Base-by-base conservation (phyloP, 768 basidiomycete species). In the Cystobasidium onofrii region DNA sequence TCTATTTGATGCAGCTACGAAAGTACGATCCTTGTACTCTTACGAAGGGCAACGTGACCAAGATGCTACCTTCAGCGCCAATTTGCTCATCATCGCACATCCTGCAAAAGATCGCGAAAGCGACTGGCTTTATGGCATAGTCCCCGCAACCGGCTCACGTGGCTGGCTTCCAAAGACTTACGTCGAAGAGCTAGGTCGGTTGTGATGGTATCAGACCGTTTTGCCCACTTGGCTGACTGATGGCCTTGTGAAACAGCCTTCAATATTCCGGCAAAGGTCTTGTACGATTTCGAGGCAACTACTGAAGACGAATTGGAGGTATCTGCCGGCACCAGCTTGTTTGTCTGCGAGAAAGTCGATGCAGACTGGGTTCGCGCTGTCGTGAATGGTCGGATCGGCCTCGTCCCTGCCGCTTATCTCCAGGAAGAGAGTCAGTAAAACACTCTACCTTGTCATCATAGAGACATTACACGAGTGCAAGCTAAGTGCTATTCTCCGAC, bases 351-450 rank as follows among this genome's bases (percentile, higher is more conserved):
- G 79, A 86, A 82, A 60, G 85, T 85, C 67, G 96, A 97, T 77
- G 84, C 83, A 65, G 90, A 91, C 78, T 98, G 96, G 96, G 98
- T 91, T 91, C 97, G 94, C 83, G 89, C 89, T 44, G 94, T 97
- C 83, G 86, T 86, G 78, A 87, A 86, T 61, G 95, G 95, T 25
- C 81, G 88, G 75, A 87, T 96, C 65, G 90, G 89, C 83, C 88
- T 93, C 79, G 92, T 93, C 2, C 96, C 96, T 65, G 92, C 93
- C 29, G 87, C 88, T 23, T 98, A 98, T 81, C 81, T 99, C 80
- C 90, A 95, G 82, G 90, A 95, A 82, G 87, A 89, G 86, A 91
- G 95, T 95, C 88, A 95, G 94, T 60, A 34, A 60, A 12, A 29
- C 6, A 6, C 57, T 60, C 15, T 13, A 2, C 10, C 15, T 7